phyloP scores from a whole-genome alignment of 306 rosid genomes.

The Hippophae rhamnoides region DNA sequence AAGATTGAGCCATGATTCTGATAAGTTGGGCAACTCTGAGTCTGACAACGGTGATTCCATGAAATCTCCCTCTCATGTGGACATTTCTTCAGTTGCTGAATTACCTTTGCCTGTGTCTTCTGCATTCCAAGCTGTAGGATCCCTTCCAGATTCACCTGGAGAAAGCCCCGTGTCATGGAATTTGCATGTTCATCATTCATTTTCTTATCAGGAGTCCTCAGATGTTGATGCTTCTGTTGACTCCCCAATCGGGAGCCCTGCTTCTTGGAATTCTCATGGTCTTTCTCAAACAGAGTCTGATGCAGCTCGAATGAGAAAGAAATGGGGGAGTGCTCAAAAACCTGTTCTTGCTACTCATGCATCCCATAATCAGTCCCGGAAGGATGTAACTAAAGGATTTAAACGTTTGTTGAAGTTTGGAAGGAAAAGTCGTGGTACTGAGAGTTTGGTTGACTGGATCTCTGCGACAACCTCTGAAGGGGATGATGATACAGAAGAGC shows the following conservation, averaged over 20 bases:
- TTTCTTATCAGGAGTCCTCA: conserved; percentile 73
- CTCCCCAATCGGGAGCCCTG: conserved; percentile 95
- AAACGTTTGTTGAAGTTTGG: conserved; percentile 87
- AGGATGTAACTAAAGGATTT: conserved; percentile 89
- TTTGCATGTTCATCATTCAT: conserved; percentile 57
- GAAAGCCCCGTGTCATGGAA: conserved; percentile 95
- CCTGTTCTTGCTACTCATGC: conserved; percentile 68
- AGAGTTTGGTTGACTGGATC: conserved; percentile 76
- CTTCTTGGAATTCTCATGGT: conserved; percentile 84
- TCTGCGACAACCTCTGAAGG: conserved; percentile 99
- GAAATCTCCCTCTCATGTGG: conserved; percentile 63
- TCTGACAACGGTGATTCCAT: conserved; percentile 67
- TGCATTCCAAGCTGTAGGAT: conserved; percentile 47
- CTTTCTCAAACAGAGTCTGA: conserved; percentile 70
- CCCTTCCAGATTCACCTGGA: conserved; percentile 75
- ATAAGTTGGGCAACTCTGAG: conserved; percentile 56
- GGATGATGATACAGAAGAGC: conserved; percentile 93
- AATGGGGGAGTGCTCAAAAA: conserved; percentile 98
- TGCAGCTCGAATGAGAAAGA: conserved; percentile 93
- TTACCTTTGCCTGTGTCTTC: conserved; percentile 46
- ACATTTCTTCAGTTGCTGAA: conserved; percentile 55
- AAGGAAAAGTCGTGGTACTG: conserved; percentile 88
- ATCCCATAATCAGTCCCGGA: conserved; percentile 76
- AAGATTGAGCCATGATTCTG: conserved; percentile 61
- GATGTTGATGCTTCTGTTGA: conserved; percentile 84